Conservation (phyloP, 257 asterid species). For the Knoxia roxburghii region DNA sequence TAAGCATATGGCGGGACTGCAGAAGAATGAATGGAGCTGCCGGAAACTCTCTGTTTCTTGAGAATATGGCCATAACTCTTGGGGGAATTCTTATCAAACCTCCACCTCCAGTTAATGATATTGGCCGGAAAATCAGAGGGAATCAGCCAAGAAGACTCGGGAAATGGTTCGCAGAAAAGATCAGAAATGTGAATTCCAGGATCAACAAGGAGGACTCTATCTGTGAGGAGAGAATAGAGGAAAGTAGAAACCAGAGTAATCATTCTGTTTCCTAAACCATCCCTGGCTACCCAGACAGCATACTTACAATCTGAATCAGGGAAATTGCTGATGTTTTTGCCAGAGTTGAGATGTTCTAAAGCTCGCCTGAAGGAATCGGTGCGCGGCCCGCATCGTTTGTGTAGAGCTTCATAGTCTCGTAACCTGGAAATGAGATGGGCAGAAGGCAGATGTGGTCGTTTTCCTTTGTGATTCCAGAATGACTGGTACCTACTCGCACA, state of each 20-base stretch:
- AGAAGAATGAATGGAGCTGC: conserved; percentile 15
- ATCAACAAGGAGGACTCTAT: conserved; percentile 73
- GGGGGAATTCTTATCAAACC: conserved; percentile 42
- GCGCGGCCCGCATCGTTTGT: conserved; percentile 64
- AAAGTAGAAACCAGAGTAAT: too few species aligned
- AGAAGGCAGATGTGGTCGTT: conserved; percentile 35
- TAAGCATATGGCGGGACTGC: conserved; percentile 35
- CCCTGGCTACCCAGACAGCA: too few species aligned
- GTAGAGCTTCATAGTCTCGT: conserved; percentile 64
- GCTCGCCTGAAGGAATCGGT: conserved; percentile 47
- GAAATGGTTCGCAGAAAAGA: conserved; percentile 88
- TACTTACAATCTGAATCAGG: conserved; percentile 62
- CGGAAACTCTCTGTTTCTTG: conserved; percentile 28
- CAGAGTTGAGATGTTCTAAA: conserved; percentile 37
- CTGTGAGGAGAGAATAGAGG: conserved; percentile 70
- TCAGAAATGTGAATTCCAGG: conserved; percentile 49
- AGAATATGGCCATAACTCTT: conserved; percentile 53
- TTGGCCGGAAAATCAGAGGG: conserved; percentile 71
- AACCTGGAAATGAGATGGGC: conserved; percentile 57
- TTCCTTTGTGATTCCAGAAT: conserved; percentile 36
- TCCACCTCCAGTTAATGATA: conserved; percentile 20
- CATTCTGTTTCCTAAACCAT: too few species aligned
- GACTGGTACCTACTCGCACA: conserved; percentile 67
- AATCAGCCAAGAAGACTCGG: conserved; percentile 68
- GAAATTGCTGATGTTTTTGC: conserved; percentile 18